Evolutionary conservation across 805 yeast species (phyloP).

Genomic region (Millerozyma acaciae): DNA sequence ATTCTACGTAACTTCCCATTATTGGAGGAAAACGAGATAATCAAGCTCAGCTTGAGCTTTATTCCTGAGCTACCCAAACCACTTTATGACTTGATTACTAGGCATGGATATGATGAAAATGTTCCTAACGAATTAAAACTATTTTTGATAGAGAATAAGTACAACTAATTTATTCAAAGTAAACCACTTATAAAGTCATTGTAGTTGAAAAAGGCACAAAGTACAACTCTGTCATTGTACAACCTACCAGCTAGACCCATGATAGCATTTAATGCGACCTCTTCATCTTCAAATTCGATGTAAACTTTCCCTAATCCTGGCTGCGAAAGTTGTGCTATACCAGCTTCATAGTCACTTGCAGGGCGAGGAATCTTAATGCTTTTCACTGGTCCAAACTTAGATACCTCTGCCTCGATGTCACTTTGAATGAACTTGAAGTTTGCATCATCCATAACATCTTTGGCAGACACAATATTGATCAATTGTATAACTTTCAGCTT

Average conservation of each 20-base stretch:
- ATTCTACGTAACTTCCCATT: constrained; percentile 68
- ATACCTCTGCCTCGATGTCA: constrained; percentile 50
- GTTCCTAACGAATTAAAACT: constrained; percentile 34
- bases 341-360: constrained; percentile 44
- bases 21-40: constrained; percentile 68
- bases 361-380: constrained; percentile 63
- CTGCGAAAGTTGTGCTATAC: constrained; percentile 31
- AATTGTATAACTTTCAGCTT: constrained; percentile 58
- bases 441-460: constrained; percentile 53
- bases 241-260: constrained; percentile 59
- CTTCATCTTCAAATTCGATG: constrained; percentile 55
- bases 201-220: constrained; percentile 61
- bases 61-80: constrained; percentile 68
- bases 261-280: constrained; percentile 52
- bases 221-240: constrained; percentile 64
- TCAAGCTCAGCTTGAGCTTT: constrained; percentile 75
- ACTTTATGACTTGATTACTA: constrained; percentile 56
- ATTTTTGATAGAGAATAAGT: constrained; percentile 11
- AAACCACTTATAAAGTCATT: constrained; percentile 50
- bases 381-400: constrained; percentile 48
- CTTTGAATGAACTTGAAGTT: constrained; percentile 46
- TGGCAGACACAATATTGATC: constrained; percentile 60
- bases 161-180: constrained; percentile 11
- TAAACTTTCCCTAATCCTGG: constrained; percentile 72
- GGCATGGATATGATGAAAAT: constrained; percentile 57